Evolutionary conservation across 2,329 filamentous ascomycete species (phyloP).

Genomic region (Pyrenophora teres): DNA sequence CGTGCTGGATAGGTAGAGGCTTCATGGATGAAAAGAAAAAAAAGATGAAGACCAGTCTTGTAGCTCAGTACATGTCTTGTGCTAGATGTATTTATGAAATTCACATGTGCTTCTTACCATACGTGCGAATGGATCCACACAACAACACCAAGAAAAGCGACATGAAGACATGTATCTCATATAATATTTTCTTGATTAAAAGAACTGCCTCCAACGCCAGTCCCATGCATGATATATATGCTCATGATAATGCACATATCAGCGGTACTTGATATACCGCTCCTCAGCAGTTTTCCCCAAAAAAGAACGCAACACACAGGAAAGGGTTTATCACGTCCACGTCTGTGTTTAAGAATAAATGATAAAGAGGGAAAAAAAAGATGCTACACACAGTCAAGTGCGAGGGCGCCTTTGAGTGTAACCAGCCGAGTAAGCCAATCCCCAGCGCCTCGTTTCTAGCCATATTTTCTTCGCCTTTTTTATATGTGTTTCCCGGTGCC

Average conservation of each 20-base stretch:
- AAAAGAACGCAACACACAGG: conserved; percentile 2
- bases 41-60: too few relatives aligned
- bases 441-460: too few relatives aligned
- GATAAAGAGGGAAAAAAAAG: too few relatives aligned
- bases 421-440: too few relatives aligned
- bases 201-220: conserved; percentile 6
- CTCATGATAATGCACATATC: conserved; percentile 10
- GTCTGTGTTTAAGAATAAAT: not conserved
- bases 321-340: not conserved
- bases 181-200: conserved; percentile 2
- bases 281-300: conserved; percentile 22
- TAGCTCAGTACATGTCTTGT: too few relatives aligned
- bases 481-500: not conserved
- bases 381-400: not conserved
- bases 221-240: conserved; percentile 13
- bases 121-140: not conserved
- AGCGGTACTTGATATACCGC: conserved; percentile 25
- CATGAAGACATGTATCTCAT: not conserved
- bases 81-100: too few relatives aligned
- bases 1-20: too few relatives aligned
- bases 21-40: too few relatives aligned
- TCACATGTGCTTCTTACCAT: too few relatives aligned
- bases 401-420: too few relatives aligned
- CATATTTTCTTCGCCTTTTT: too few relatives aligned
- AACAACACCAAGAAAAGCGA: not conserved